phyloP scores from a whole-genome alignment of 345 rosid species.

The Dipteronia sinensis region DNA sequence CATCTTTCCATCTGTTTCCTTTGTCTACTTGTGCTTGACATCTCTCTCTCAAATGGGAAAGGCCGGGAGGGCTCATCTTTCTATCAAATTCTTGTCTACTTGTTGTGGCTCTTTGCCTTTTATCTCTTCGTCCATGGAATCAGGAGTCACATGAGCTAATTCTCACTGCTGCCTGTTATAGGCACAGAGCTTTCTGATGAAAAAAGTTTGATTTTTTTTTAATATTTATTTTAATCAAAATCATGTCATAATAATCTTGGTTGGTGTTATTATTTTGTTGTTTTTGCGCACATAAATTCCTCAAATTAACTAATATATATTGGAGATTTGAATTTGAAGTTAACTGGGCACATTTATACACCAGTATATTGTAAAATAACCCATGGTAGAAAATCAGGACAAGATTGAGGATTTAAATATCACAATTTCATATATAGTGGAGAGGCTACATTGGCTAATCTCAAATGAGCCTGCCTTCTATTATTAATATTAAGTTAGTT shows the following conservation, averaged over 20 bases:
- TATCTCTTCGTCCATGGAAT: slow-evolving; percentile 32
- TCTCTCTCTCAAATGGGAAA: slow-evolving; percentile 33
- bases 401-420: no score
- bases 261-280: not conserved
- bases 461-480: no score
- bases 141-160: slow-evolving; percentile 36
- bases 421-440: no score
- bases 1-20: slow-evolving; percentile 16
- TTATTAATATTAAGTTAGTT: no score
- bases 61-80: slow-evolving; percentile 17
- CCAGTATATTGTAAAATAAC: no score
- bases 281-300: not conserved
- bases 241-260: not conserved
- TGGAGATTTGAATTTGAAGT: not conserved
- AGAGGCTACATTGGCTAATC: no score
- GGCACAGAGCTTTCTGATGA: not conserved
- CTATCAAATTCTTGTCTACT: slow-evolving; percentile 27
- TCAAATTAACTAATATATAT: not conserved
- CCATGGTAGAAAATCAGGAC: no score
- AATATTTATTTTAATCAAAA: not conserved
- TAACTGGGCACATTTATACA: not conserved
- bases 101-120: slow-evolving; percentile 10
- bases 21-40: slow-evolving; percentile 49
- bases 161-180: not conserved
- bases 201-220: not conserved